Conservation (phyloP, 768 basidiomycete genomes). For the Cyclocybe cylindracea region DNA sequence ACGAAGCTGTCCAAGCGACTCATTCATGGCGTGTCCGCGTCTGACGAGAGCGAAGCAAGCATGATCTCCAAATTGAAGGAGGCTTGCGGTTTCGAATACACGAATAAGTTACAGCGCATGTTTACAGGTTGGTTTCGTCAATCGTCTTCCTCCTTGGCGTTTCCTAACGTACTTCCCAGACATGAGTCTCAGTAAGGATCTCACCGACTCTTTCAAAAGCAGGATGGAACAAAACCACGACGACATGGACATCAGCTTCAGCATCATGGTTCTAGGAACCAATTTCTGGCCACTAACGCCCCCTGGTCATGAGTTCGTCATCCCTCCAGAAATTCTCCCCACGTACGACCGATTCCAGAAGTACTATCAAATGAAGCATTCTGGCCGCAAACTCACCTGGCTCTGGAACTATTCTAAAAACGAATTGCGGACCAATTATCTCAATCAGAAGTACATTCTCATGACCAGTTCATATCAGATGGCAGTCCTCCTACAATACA, state of each 20-base stretch:
- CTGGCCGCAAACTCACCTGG: conserved; percentile 95
- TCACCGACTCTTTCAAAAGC: conserved; percentile 93
- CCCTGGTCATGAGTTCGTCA: conserved; percentile 82
- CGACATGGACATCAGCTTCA: conserved; percentile 89
- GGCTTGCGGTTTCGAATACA: conserved; percentile 95
- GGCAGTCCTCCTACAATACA: conserved; percentile 94
- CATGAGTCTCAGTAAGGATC: conserved; percentile 92
- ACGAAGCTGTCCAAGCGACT: conserved; percentile 93
- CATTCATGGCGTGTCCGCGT: conserved; percentile 87
- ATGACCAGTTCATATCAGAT: conserved; percentile 96
- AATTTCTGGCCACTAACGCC: conserved; percentile 95
- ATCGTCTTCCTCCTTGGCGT: background rate
- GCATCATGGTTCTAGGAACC: conserved; percentile 90
- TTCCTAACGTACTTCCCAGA: conserved; percentile 46
- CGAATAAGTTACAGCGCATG: conserved; percentile 95
- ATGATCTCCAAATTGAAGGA: conserved; percentile 99
- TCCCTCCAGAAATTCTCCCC: conserved; percentile 83
- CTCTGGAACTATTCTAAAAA: conserved; percentile 98
- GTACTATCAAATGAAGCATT: conserved; percentile 93
- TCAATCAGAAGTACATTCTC: conserved; percentile 93
- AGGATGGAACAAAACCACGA: conserved; percentile 86
- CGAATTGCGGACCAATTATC: conserved; percentile 91
- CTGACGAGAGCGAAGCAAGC: conserved; percentile 94
- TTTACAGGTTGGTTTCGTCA: conserved; percentile 69
- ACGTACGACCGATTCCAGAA: conserved; percentile 90